Percentiles rank a stretch among this genome's conserved stretches.
phyloP scores from a whole-genome alignment of 192 early-diverging fungal genomes.

The Podila verticillata region DNA sequence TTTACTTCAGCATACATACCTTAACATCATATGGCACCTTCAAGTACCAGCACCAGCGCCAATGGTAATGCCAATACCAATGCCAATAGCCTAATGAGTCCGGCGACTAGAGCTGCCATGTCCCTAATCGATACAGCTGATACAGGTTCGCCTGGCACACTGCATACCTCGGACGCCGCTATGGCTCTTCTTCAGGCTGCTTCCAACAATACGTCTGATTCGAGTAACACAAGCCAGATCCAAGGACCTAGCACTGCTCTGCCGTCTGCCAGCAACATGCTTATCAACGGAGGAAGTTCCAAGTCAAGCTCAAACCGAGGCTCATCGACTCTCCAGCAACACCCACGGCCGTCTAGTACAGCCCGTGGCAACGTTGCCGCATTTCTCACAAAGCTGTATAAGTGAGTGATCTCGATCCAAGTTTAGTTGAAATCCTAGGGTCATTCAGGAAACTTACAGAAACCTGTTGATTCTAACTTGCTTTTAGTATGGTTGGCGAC shows the following conservation, averaged over 20 bases:
- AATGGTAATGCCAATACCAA: background rate
- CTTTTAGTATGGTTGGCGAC: constrained; percentile 90
- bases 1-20: too few relatives aligned
- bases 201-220: background rate
- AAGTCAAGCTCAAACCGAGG: background rate
- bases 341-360: constrained; percentile 35
- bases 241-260: background rate
- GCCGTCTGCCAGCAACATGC: background rate
- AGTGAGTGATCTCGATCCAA: constrained; percentile 56
- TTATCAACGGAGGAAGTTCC: background rate
- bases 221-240: background rate
- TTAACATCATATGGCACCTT: background rate
- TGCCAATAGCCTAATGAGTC: background rate
- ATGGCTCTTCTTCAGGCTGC: background rate
- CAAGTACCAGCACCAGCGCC: background rate
- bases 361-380: constrained; percentile 76
- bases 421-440: too few relatives aligned
- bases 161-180: background rate
- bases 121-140: background rate
- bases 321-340: constrained; percentile 21
- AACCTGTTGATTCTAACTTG: too few relatives aligned
- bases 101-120: background rate
- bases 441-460: too few relatives aligned
- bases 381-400: constrained; percentile 94
- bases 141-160: background rate